These are phyloP conservation scores for Bacterosira constricta DNA, from an alignment of 108 stramenopile species.

Conservation along the genomic window DNA sequence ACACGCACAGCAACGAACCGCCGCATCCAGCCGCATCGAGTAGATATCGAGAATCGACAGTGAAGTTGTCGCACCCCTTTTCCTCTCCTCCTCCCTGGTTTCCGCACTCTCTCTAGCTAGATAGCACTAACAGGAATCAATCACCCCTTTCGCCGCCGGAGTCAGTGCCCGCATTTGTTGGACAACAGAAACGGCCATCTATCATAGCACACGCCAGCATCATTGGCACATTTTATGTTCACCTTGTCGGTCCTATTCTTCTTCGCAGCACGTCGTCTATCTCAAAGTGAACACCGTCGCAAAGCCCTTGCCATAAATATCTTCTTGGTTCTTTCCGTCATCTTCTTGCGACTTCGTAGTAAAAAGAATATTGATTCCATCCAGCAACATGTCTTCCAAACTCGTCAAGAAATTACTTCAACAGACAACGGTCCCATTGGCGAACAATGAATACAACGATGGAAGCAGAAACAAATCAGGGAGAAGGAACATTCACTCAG, in stretches of 20 bases:
- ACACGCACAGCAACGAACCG: no score
- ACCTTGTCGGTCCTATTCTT: background rate
- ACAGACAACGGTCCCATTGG: constrained; percentile 8
- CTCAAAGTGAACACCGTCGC: background rate
- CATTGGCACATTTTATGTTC: no score
- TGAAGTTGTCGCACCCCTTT: no score
- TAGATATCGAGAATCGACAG: no score
- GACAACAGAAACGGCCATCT: no score
- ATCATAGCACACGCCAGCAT: no score
- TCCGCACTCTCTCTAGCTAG: no score
- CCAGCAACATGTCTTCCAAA: constrained; percentile 36
- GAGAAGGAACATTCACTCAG: background rate
- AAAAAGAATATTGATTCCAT: background rate
- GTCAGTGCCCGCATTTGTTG: no score
- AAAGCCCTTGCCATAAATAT: background rate
- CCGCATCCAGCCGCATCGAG: no score
- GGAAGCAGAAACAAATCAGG: background rate
- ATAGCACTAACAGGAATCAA: no score
- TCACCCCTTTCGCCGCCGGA: no score
- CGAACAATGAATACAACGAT: background rate
- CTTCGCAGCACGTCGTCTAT: background rate
- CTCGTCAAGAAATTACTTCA: constrained; percentile 41
- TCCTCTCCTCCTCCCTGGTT: no score
- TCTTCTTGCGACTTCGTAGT: background rate
- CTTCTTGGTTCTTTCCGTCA: background rate